Conservation (phyloP, 768 basidiomycete genomes). For the Fomitopsis serialis region DNA sequence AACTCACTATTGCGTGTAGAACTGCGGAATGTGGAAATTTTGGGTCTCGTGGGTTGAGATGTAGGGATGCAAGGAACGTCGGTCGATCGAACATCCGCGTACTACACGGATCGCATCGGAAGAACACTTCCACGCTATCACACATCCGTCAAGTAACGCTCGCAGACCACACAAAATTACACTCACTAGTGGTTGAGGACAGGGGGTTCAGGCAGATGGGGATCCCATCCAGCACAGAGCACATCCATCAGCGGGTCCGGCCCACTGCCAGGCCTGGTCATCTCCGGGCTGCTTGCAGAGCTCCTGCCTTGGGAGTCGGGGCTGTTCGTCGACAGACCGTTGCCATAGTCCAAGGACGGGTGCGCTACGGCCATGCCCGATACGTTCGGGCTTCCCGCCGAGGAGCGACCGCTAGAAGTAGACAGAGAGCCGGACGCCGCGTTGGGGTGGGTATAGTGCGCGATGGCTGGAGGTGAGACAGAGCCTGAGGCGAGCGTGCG, state of each 20-base stretch:
- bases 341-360: conserved; percentile 19
- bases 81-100: conserved; percentile 79
- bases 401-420: conserved; percentile 12
- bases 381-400: conserved; percentile 21
- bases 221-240: conserved; percentile 77
- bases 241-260: conserved; percentile 60
- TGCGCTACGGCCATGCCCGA: conserved; percentile 22
- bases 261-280: conserved; percentile 30
- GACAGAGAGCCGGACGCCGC: not conserved
- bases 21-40: conserved; percentile 87
- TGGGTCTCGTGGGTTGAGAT: conserved; percentile 72
- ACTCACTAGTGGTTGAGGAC: conserved; percentile 73
- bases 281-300: conserved; percentile 50
- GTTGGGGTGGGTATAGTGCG: not conserved
- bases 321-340: conserved; percentile 16
- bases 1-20: conserved; percentile 80
- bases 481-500: conserved; percentile 28
- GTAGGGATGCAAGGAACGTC: conserved; percentile 75
- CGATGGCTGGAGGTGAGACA: conserved; percentile 29
- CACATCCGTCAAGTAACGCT: too few species aligned
- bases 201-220: conserved; percentile 74
- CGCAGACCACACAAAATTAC: not conserved
- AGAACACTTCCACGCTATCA: conserved; percentile 78
- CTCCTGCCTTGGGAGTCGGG: conserved; percentile 26
- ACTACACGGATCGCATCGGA: conserved; percentile 82